Evolutionary conservation across 1,284 basidiomycete species (phyloP), one percentile per base, ranked within the genome.

Genomic region (Irpex sp.): DNA sequence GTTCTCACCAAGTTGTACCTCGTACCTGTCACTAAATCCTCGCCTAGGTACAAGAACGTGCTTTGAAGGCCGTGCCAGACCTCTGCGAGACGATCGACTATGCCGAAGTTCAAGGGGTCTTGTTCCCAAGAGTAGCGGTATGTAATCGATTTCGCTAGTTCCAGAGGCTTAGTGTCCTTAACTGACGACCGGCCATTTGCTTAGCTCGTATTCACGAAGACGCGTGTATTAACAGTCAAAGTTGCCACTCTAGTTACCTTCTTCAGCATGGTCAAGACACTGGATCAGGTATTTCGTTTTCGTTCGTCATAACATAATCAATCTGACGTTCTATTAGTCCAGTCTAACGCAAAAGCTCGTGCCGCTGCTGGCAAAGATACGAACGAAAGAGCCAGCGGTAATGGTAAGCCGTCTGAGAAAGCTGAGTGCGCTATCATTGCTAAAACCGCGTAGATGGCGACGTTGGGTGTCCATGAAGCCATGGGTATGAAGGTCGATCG

Each of bases 401-500:
- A 97, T 93, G 84, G 91, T 92, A 68, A 64, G 48, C 7, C 82
- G 70, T 37, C n/a, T 54, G 2, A 9, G 2, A 47, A 13, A 55
- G n/a, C 21, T 44, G 9, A 47, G 17, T 51, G 2, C 47, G n/a
- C 34, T 36, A 38, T 21, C 21, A n/a, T 37, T 19, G 17, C 40
- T 61, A 15, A 59, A 15, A 17, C 48, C 5, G 21, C 6, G 58
- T 66, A 94, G 91, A 92, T 96, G 85, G 94, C 95, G 0, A 97
- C 96, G 0, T 79, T 98, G 51, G 89, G 87, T 7, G 96, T 99
- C 0, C 96, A 99, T 77, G 96, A 98, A 76, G 93, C 93, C 3
- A 97, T 98, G 94, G 94, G 96, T 1, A 84, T 88, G 69, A 99
- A 98, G 75, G 91, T 98, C 3, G 96, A 98, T 69, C 84, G 95